Conservation (phyloP, 805 yeast species). For the Saturnispora silvae region DNA sequence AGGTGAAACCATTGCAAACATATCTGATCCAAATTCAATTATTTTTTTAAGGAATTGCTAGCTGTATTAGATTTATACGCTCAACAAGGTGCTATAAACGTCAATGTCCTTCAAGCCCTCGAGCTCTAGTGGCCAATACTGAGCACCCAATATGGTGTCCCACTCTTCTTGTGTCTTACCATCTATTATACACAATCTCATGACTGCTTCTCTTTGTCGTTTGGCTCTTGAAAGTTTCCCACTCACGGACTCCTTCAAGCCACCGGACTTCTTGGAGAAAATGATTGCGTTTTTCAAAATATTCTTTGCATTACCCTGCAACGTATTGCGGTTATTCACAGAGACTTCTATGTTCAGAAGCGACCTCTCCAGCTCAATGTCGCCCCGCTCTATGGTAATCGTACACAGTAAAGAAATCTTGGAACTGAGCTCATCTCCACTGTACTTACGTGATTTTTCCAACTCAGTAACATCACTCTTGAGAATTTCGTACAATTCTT, state of each 20-base stretch:
- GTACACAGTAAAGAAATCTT: constrained; percentile 29
- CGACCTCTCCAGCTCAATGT: constrained; percentile 41
- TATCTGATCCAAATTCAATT: constrained; percentile 1
- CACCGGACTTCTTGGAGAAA: constrained; percentile 37
- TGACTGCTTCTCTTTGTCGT: constrained; percentile 34
- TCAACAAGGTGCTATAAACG: constrained; percentile 10
- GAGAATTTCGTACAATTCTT: constrained; percentile 30
- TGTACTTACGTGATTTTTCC: constrained; percentile 9
- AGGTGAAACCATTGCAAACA: constrained; percentile 19
- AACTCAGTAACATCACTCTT: constrained; percentile 16
- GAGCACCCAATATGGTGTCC: constrained; percentile 18
- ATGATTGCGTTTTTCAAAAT: constrained; percentile 37
- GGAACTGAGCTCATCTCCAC: constrained; percentile 17
- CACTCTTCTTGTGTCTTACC: constrained; percentile 24
- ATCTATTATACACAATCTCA: constrained; percentile 37
- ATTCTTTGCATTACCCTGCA: constrained; percentile 31
- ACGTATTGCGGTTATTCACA: constrained; percentile 21
- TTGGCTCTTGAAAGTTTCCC: constrained; percentile 35
- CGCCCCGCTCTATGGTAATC: constrained; percentile 40
- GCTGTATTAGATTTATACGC: constrained; percentile 1
- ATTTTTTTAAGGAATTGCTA: constrained; percentile 2
- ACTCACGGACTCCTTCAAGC: constrained; percentile 35
- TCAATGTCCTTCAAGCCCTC: constrained; percentile 18
- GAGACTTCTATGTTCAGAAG: constrained; percentile 26
- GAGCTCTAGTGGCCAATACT: constrained; percentile 22